phyloP scores from a whole-genome alignment of 495 filamentous ascomycete species.

The Penicillium cataractarum region DNA sequence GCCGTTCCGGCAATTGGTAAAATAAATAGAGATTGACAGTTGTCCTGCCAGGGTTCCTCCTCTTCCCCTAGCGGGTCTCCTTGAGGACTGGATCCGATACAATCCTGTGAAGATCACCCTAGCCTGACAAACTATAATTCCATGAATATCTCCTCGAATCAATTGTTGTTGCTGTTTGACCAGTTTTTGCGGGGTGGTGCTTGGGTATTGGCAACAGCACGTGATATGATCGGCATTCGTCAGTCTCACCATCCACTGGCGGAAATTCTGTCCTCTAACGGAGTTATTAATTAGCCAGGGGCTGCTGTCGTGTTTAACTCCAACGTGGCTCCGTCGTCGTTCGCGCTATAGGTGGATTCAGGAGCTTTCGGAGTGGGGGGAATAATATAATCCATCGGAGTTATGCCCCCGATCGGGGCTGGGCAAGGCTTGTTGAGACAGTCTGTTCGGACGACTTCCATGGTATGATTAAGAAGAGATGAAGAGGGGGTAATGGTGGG shows the following conservation, averaged over 20 bases:
- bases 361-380: conserved; percentile 1
- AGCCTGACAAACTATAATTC: neutral
- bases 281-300: conserved; percentile 12
- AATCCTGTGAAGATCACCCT: neutral
- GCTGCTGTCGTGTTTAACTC: neutral
- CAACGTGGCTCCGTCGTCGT: neutral
- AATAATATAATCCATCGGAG: conserved; percentile 4
- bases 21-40: no score
- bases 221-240: neutral
- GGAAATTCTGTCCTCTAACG: neutral
- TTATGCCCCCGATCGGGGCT: conserved; percentile 6
- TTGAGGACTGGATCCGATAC: neutral
- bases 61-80: no score
- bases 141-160: neutral
- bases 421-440: conserved; percentile 7
- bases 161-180: neutral
- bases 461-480: neutral
- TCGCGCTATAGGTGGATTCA: conserved; percentile 2
- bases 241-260: neutral
- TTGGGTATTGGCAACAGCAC: neutral
- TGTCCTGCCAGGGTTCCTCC: no score
- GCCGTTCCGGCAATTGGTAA: no score
- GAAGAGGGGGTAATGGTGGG: neutral
- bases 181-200: neutral
- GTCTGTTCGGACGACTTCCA: conserved; percentile 1